A percentile compares a stretch with the other conserved stretches of the same genome.
These are phyloP conservation scores for Neurospora tetrasperma DNA, from an alignment of 495 filamentous ascomycete species.

Conservation along the genomic window DNA sequence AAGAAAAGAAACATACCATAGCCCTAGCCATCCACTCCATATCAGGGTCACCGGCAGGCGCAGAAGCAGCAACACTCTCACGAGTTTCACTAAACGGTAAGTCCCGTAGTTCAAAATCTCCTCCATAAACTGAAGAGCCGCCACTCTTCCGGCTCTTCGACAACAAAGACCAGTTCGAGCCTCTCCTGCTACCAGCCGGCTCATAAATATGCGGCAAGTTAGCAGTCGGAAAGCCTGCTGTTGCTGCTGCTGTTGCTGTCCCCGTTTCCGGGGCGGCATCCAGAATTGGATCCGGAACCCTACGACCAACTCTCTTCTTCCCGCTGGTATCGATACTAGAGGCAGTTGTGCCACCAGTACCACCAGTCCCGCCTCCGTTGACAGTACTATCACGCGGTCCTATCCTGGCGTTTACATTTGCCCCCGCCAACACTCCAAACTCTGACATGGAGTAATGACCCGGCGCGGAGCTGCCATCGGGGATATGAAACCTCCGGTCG, in stretches of 20 bases:
- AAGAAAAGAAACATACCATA: conserved; percentile 7
- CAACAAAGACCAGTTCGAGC: neutral
- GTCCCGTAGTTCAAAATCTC: neutral
- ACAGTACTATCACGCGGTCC: neutral
- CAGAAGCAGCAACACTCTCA: neutral
- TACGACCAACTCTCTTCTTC: neutral
- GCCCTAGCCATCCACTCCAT: conserved; percentile 21
- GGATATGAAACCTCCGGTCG: conserved; percentile 67
- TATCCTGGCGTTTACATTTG: neutral
- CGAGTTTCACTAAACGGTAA: neutral
- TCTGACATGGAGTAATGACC: conserved; percentile 27
- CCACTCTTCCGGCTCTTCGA: conserved; percentile 1
- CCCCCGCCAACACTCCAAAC: neutral
- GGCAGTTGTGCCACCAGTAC: neutral
- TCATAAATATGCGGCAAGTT: neutral
- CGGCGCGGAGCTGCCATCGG: conserved; percentile 34
- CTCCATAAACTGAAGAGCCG: neutral
- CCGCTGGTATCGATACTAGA: neutral
- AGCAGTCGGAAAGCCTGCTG: neutral
- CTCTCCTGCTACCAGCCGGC: neutral
- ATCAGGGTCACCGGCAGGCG: conserved; percentile 4
- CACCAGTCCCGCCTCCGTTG: neutral
- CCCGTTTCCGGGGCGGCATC: neutral
- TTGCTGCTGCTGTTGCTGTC: neutral
- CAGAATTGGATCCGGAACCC: neutral